Evolutionary conservation across 345 rosid species (phyloP).

Genomic region (Eucalyptus caleyi): DNA sequence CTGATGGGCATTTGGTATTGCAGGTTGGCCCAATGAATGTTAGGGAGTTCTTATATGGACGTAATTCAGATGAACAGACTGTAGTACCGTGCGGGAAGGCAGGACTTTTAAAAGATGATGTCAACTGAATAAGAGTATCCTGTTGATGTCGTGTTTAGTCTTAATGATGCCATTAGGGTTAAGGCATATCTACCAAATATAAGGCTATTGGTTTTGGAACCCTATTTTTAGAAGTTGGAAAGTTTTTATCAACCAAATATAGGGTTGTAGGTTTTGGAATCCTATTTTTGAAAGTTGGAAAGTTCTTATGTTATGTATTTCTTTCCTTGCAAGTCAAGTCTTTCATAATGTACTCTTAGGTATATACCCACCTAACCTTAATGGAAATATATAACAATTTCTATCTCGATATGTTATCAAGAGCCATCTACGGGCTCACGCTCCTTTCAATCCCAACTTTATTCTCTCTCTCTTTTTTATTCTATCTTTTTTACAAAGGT

Average conservation of each 20-base stretch:
- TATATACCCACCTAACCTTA: background rate
- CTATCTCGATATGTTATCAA: background rate
- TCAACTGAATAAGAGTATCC: background rate
- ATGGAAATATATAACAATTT: background rate
- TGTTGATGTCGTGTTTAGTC: background rate
- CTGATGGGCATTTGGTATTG: constrained; percentile 7
- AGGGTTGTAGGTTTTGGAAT: too few relatives aligned
- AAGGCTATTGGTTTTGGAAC: background rate
- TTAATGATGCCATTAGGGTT: background rate
- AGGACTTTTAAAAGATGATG: background rate
- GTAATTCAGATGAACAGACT: constrained; percentile 51
- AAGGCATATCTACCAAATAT: background rate
- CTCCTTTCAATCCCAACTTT: background rate
- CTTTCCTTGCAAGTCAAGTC: too few relatives aligned
- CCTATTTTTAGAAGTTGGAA: background rate
- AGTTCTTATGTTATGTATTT: too few relatives aligned
- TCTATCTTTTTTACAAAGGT: too few relatives aligned
- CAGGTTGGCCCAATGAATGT: constrained; percentile 86
- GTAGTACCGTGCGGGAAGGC: constrained; percentile 64
- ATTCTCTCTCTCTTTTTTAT: too few relatives aligned
- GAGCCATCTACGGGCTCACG: background rate
- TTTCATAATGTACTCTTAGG: background rate
- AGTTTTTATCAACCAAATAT: background rate
- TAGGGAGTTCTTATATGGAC: constrained; percentile 81
- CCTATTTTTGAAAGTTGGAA: too few relatives aligned